Evolutionary conservation across 352 stramenopile species (phyloP).

Genomic region (Globisporangium takayamanum): DNA sequence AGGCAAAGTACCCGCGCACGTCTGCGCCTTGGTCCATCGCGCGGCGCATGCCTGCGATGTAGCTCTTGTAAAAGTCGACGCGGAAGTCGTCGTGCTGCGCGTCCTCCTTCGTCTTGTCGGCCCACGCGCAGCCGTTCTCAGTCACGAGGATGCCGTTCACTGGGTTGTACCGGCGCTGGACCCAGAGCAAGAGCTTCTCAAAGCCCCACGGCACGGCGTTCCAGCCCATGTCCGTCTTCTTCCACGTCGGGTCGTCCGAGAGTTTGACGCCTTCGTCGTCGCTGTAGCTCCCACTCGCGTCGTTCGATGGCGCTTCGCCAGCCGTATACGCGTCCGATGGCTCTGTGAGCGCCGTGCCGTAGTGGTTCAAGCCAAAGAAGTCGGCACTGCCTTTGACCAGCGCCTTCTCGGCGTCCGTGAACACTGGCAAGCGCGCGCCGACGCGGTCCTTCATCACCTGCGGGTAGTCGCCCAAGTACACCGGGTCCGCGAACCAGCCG

Average conservation of each 20-base stretch:
- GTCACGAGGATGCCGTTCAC: conserved; percentile 83
- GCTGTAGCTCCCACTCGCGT: conserved; percentile 22
- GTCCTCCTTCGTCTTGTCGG: conserved; percentile 57
- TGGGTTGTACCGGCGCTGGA: conserved; percentile 79
- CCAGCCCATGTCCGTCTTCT: conserved; percentile 80
- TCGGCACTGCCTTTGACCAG: conserved; percentile 82
- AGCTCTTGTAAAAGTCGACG: conserved; percentile 77
- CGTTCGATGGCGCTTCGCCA: conserved; percentile 9
- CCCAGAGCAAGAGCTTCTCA: conserved; percentile 86
- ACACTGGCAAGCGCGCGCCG: conserved; percentile 77
- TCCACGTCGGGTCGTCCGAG: conserved; percentile 50
- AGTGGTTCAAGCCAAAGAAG: conserved; percentile 96
- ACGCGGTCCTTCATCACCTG: conserved; percentile 82
- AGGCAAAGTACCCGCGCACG: conserved; percentile 86
- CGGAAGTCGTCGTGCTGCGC: conserved; percentile 73
- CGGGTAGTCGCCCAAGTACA: conserved; percentile 91
- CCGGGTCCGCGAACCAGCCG: conserved; percentile 89
- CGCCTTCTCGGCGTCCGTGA: conserved; percentile 81
- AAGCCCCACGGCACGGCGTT: conserved; percentile 76
- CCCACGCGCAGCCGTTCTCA: conserved; percentile 87
- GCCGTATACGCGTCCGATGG: conserved; percentile 31
- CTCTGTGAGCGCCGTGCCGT: conserved; percentile 55
- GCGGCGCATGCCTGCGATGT: conserved; percentile 67
- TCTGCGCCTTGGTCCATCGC: conserved; percentile 45
- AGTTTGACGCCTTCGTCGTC: conserved; percentile 36